Evolutionary conservation across 139 green algal species (phyloP).

Genomic region (Parachlorella kessleri): DNA sequence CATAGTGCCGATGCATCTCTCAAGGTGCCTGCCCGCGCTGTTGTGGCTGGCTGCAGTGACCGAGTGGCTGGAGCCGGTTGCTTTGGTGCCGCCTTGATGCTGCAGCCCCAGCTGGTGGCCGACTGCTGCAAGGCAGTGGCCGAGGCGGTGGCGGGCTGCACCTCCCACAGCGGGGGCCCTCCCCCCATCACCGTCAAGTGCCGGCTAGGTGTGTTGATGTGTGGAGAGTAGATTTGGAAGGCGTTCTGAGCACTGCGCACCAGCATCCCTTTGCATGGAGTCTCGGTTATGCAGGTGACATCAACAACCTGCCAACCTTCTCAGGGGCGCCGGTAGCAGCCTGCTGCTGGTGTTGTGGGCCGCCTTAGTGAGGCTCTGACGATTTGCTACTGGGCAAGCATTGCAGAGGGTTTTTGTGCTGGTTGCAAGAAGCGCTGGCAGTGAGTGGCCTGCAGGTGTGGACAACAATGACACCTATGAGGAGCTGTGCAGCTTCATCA

Average conservation of each 20-base stretch:
- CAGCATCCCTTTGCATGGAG: too few relatives aligned
- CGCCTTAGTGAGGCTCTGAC: too few relatives aligned
- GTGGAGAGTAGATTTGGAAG: not conserved
- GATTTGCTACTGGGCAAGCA: too few relatives aligned
- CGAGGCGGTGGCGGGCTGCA: conserved; percentile 23
- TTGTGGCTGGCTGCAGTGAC: conserved; percentile 80
- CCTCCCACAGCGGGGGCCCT: not conserved
- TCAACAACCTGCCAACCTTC: too few relatives aligned
- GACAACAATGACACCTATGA: conserved; percentile 76
- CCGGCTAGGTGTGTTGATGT: conserved; percentile 62
- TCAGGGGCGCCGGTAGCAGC: too few relatives aligned
- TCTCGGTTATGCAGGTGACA: too few relatives aligned
- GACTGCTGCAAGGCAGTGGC: conserved; percentile 70
- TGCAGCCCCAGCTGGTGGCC: conserved; percentile 75
- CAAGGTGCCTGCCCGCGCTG: too few relatives aligned
- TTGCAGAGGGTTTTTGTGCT: too few relatives aligned
- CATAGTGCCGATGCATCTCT: too few relatives aligned
- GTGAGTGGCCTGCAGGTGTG: conserved; percentile 62
- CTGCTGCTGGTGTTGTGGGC: too few relatives aligned
- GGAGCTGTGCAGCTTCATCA: conserved; percentile 71
- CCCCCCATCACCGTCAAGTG: conserved; percentile 86
- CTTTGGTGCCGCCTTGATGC: conserved; percentile 92
- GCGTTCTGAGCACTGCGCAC: too few relatives aligned
- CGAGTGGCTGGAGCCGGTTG: conserved; percentile 89
- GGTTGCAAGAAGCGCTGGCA: too few relatives aligned